A percentile compares a stretch with the other conserved stretches of the same genome.
These are phyloP conservation scores for Ogataea paraovalis DNA, from an alignment of 805 yeast species.

Conservation along the genomic window DNA sequence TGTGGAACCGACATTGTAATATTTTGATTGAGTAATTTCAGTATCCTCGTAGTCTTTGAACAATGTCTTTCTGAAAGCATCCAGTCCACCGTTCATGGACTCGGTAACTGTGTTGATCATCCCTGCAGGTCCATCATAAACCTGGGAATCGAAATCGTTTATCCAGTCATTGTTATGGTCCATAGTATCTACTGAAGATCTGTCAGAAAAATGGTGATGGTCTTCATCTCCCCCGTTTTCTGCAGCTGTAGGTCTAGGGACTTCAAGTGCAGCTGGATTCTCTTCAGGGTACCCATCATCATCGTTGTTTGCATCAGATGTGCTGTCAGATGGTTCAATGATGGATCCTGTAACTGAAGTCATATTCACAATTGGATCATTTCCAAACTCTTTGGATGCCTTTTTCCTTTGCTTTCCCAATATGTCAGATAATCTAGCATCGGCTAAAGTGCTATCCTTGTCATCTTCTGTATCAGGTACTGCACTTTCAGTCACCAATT, in stretches of 20 bases:
- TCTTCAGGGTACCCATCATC: constrained; percentile 2
- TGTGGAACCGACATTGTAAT: background rate
- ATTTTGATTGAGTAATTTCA: background rate
- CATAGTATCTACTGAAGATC: background rate
- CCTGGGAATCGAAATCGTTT: constrained; percentile 38
- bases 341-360: background rate
- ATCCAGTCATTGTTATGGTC: constrained; percentile 42
- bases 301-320: background rate
- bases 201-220: too few relatives aligned
- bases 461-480: constrained; percentile 5
- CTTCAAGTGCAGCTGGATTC: background rate
- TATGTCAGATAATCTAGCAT: constrained; percentile 22
- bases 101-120: constrained; percentile 62
- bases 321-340: background rate
- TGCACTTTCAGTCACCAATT: constrained; percentile 7
- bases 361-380: constrained; percentile 12
- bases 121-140: constrained; percentile 67
- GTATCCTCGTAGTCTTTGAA: constrained; percentile 10
- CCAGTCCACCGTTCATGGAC: constrained; percentile 24
- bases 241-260: background rate
- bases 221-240: constrained; percentile 16
- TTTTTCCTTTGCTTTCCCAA: constrained; percentile 33
- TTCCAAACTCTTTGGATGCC: constrained; percentile 34
- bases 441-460: constrained; percentile 5
- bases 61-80: constrained; percentile 21